Base-by-base conservation (phyloP, 495 filamentous ascomycete genomes). In the Neurospora sp. region DNA sequence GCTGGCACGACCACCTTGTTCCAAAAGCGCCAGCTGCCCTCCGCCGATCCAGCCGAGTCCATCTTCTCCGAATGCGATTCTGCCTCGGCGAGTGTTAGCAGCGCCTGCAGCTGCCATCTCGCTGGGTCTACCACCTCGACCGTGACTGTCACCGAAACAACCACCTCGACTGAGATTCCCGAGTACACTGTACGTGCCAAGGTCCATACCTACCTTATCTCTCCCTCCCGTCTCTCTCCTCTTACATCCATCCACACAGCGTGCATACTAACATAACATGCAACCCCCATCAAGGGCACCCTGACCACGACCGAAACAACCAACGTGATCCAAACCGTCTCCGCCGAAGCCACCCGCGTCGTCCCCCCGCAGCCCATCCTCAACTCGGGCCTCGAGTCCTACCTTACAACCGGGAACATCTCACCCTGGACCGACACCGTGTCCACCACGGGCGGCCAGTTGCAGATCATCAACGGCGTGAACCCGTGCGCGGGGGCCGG, bases 41-140 rank as follows among this genome's bases (percentile, higher is more conserved):
- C 18, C 73, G 38, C 31, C 65, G 69, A 69, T 20, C 70, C 68
- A 14, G 12, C 38, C 7, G 74, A 59, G 11, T 69, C 69, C 35
- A 77, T 76, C 41, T 31, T 73, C 39, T 73, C 73, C 22, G 14
- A 70, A 41, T 75, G 73, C 73, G 65, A 39, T 4, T 69, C 71
- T 68, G 70, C 68, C 68, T 61, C 69, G 11, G 53, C 20, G 14
- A 70, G 72, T 40, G 70, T 77, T 68, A 76, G 74, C 76, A 77
- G 71, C 22, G 76, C 76, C 61, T 77, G 76, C 74, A 72, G 73
- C 71, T 77, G 74, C 71, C 41, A 73, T 71, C 68, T 77, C 42
- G 70, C 74, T 2, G 68, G 71, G 35, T 61, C 75, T 40, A 73
- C 75, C 3, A 48, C 71, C 7, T 71, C 71, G 22, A 75, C 76